Conservation (phyloP, 2,329 filamentous ascomycete species). For the Sarocladium oryzae region DNA sequence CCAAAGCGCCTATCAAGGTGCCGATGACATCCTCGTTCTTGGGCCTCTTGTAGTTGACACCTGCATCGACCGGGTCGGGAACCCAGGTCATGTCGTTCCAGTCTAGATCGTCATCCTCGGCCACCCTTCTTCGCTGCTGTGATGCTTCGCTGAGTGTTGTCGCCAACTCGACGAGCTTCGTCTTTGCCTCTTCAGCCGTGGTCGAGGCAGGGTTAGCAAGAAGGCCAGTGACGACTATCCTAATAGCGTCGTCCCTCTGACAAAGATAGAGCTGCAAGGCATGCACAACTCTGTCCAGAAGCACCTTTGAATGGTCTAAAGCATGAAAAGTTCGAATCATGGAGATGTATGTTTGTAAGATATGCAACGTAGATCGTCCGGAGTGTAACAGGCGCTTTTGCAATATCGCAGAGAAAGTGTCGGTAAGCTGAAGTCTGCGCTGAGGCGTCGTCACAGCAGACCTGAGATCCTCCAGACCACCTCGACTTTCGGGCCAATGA, state of each 20-base stretch:
- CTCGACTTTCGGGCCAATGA: conserved; percentile 64
- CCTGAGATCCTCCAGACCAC: conserved; percentile 68
- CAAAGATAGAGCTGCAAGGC: conserved; percentile 71
- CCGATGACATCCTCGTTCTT: conserved; percentile 89
- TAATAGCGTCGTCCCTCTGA: conserved; percentile 69
- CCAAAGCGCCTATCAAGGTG: conserved; percentile 80
- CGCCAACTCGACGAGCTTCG: conserved; percentile 60
- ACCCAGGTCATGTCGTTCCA: conserved; percentile 93
- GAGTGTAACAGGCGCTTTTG: conserved; percentile 65
- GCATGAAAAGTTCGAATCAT: conserved; percentile 73
- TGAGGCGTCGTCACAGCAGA: conserved; percentile 62
- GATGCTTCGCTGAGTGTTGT: conserved; percentile 56
- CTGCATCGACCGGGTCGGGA: conserved; percentile 87
- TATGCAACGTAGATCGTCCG: conserved; percentile 68
- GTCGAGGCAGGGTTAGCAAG: conserved; percentile 54
- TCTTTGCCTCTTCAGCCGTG: conserved; percentile 38
- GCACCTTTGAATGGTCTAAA: conserved; percentile 69
- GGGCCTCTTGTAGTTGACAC: conserved; percentile 82
- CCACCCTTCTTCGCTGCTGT: conserved; percentile 43
- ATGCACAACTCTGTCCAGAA: conserved; percentile 67
- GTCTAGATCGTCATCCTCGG: conserved; percentile 66
- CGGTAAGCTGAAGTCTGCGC: conserved; percentile 63
- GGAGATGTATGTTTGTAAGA: conserved; percentile 70
- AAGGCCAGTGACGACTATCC: conserved; percentile 69
- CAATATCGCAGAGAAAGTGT: conserved; percentile 60